Conservation (phyloP, 208 protist species). For the Naegleria gruberi region DNA sequence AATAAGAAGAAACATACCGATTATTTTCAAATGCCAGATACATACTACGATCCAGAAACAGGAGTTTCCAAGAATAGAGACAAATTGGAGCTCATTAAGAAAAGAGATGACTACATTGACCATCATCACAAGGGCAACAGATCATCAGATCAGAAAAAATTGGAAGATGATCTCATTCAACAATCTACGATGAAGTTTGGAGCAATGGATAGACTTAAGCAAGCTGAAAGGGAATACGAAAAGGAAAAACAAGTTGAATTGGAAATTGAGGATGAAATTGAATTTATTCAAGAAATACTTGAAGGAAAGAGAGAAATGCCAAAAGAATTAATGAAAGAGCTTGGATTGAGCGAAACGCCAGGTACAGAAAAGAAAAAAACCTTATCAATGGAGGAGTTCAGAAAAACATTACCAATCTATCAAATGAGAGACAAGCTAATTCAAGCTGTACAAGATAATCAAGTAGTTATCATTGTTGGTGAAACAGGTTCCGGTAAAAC, state of each 20-base stretch:
- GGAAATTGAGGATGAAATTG: constrained; percentile 68
- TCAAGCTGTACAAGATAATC: constrained; percentile 52
- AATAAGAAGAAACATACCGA: neutral
- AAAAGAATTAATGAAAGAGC: neutral
- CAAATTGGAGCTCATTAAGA: neutral
- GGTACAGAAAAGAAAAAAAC: constrained; percentile 23
- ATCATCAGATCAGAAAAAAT: neutral
- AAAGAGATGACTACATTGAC: neutral
- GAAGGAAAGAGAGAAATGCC: constrained; percentile 40
- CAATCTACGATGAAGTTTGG: neutral
- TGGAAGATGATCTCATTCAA: neutral
- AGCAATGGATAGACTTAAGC: neutral
- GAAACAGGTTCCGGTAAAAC: constrained; percentile 96
- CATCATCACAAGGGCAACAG: too few relatives aligned
- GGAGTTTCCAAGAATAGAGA: too few relatives aligned
- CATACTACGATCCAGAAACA: neutral
- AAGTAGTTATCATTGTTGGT: constrained; percentile 84
- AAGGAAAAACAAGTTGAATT: constrained; percentile 34
- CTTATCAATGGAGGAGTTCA: constrained; percentile 41
- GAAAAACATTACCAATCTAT: constrained; percentile 60
- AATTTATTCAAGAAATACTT: constrained; percentile 65
- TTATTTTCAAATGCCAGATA: neutral
- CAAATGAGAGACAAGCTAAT: constrained; percentile 49
- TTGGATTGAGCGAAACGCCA: neutral
- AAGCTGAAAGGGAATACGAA: neutral